Evolutionary conservation across 768 basidiomycete genomes (phyloP).

Genomic region (Glaciozyma antarctica): DNA sequence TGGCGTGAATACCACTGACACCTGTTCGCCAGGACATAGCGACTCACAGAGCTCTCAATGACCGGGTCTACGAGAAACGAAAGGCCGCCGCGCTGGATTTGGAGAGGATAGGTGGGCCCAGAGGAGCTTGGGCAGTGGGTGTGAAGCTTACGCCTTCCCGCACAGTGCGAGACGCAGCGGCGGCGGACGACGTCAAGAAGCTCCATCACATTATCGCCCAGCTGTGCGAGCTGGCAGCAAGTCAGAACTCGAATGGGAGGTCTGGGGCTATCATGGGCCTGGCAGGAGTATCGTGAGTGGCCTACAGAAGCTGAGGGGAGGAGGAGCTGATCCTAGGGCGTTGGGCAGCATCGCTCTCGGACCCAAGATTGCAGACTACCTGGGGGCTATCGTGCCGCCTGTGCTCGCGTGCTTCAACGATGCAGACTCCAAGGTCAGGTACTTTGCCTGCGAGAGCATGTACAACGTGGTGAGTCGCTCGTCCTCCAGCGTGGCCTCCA

Average conservation of each 20-base stretch:
- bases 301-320: neutral
- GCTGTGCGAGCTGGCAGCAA: slow-evolving; percentile 82
- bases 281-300: slow-evolving; percentile 63
- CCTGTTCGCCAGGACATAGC: neutral
- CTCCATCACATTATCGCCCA: slow-evolving; percentile 86
- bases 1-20: too few species aligned
- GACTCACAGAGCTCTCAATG: neutral
- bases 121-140: too few species aligned
- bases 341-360: slow-evolving; percentile 68
- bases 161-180: slow-evolving; percentile 69
- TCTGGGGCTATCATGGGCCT: slow-evolving; percentile 94
- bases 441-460: slow-evolving; percentile 94
- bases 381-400: slow-evolving; percentile 83
- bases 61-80: slow-evolving; percentile 21
- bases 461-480: slow-evolving; percentile 81
- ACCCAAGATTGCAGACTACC: slow-evolving; percentile 74
- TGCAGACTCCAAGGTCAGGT: slow-evolving; percentile 85
- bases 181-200: slow-evolving; percentile 66
- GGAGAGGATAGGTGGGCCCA: slow-evolving; percentile 48
- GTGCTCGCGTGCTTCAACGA: slow-evolving; percentile 87
- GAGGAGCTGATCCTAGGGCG: neutral
- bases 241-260: slow-evolving; percentile 56
- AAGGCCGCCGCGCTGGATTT: slow-evolving; percentile 79
- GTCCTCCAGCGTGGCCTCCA: neutral
- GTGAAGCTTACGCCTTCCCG: slow-evolving; percentile 28